Evolutionary conservation across 1,284 basidiomycete species (phyloP).

Genomic region (Rhodofomes roseus): DNA sequence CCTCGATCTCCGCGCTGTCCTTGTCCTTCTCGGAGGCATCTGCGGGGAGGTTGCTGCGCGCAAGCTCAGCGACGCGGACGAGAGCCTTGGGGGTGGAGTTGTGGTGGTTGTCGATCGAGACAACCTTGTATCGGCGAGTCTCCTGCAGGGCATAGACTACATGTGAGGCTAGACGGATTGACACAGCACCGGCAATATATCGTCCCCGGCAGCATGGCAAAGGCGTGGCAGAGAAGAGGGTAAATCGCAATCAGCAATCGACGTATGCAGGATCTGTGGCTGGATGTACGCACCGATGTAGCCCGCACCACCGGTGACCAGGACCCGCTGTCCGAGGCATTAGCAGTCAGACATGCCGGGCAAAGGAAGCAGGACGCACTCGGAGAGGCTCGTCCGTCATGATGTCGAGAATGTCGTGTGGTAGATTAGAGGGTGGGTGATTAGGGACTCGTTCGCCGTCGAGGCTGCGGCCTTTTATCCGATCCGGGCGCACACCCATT

Average conservation of each 20-base stretch:
- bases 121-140: slow-evolving; percentile 86
- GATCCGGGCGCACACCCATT: slow-evolving; percentile 2
- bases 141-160: slow-evolving; percentile 84
- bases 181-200: not conserved
- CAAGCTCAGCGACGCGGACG: slow-evolving; percentile 74
- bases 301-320: slow-evolving; percentile 82
- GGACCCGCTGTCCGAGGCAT: slow-evolving; percentile 47
- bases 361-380: slow-evolving; percentile 29
- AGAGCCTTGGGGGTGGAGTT: slow-evolving; percentile 83
- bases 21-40: slow-evolving; percentile 63
- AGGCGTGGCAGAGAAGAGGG: not conserved
- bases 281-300: slow-evolving; percentile 63
- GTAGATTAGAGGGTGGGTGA: not conserved
- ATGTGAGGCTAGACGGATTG: slow-evolving; percentile 73
- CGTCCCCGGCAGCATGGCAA: not conserved
- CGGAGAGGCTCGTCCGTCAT: slow-evolving; percentile 33
- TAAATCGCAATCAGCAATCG: not conserved
- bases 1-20: slow-evolving; percentile 68
- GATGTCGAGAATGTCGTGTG: slow-evolving; percentile 6
- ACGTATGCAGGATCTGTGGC: not conserved
- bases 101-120: slow-evolving; percentile 91
- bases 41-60: slow-evolving; percentile 62
- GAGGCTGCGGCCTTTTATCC: slow-evolving; percentile 12
- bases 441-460: not conserved
- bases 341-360: not conserved